Evolutionary conservation across 805 yeast genomes (phyloP), one percentile per base, ranked within the genome.

Genomic region (Teunomyces gatunensis): DNA sequence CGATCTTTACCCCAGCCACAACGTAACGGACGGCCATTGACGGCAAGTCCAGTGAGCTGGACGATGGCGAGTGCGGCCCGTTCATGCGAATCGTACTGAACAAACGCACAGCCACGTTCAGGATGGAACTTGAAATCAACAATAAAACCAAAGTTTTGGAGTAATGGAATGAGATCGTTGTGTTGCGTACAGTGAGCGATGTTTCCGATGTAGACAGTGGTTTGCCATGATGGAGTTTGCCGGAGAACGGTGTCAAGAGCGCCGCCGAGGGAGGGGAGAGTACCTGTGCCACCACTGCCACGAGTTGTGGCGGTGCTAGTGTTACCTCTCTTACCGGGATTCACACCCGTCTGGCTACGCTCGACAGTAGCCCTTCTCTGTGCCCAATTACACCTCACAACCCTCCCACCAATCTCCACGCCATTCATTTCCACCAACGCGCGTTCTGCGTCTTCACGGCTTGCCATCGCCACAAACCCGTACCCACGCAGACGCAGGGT

Each of bases 401-500:
- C 79, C 60, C 96, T 76, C 47, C 91, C 91, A 43, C 84, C 81
- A 45, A 89, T 68, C 63, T 77, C 72, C 50, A 75, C 77, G 43
- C 96, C 95, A 63, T 85, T 85, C 89, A 85, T 87, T 25, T 83
- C 67, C 47, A 75, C 77, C 54, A 88, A 70, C 25, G 95, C 95
- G 44, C 64, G 65, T 57, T 85, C 89, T 2, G 96, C 96, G 54
- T 88, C 92, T 15, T 71, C 67, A 52, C 76, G 79, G 21, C 77
- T 79, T 23, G 71, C 65, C 59, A 90, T 90, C 1, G 92, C 84
- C 10, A 89, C 94, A 65, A 90, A 89, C 2, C 97, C 96, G 61
- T 89, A 89, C 32, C 96, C 96, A 68, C 96, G 77, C 2, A 96
- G 88, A 61, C 96, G 77, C 37, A 95, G 94, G 21, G 94, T 85